Evolutionary conservation across 2,329 filamentous ascomycete genomes (phyloP).

Genomic region (Seiridium unicorne): DNA sequence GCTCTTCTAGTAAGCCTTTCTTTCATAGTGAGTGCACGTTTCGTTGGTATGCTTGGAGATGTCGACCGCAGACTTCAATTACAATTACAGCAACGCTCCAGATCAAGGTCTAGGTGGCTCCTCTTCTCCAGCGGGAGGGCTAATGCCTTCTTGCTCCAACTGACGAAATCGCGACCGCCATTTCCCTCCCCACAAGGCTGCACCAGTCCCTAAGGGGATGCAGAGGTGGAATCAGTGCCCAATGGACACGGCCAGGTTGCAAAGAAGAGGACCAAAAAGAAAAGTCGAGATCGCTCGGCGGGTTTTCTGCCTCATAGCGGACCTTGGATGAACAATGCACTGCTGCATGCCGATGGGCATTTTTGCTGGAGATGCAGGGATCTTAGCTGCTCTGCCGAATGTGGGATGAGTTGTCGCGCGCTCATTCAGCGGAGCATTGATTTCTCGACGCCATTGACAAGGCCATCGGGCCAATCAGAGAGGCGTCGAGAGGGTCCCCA

Average conservation of each 20-base stretch:
- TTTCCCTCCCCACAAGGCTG: no score
- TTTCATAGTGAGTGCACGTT: no score
- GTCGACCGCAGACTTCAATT: no score
- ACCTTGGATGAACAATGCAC: background rate
- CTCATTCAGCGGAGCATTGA: conserved; percentile 1
- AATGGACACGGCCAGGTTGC: background rate
- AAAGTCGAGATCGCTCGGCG: background rate
- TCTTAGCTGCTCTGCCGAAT: background rate
- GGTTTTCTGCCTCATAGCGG: background rate
- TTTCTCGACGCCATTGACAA: background rate
- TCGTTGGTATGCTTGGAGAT: no score
- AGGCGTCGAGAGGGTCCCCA: background rate
- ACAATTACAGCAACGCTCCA: no score
- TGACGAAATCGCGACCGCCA: no score
- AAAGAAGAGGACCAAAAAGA: background rate
- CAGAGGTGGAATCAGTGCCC: background rate
- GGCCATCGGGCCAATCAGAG: background rate
- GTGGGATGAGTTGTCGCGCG: conserved; percentile 6
- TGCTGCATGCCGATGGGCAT: background rate
- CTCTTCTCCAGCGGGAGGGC: no score
- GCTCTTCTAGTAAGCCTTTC: no score
- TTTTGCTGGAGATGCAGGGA: background rate
- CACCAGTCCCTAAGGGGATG: background rate
- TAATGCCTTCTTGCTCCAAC: no score
- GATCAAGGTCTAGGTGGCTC: no score